Evolutionary conservation across 2,329 filamentous ascomycete species (phyloP), one percentile per base, ranked within the genome.

Genomic region (Leptographium flavum): DNA sequence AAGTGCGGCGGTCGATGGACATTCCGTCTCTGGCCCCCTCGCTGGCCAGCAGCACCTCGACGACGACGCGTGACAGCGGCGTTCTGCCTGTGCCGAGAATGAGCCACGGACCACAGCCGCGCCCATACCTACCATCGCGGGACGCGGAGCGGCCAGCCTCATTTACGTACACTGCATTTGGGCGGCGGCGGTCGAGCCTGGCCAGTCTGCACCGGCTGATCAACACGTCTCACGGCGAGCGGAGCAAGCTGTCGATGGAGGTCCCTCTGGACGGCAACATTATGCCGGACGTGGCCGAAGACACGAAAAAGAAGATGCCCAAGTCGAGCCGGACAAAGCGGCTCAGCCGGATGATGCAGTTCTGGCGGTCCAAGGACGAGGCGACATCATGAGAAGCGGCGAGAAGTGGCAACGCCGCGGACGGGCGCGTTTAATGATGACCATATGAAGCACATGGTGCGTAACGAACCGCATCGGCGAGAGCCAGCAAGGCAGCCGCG

Each of bases 131-230:
- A 36, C 64, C 63, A 4, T 63, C 69, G 28, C 65, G 67, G 15
- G 71, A 76, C 19, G 42, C 38, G 3, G 73, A 79, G 51, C 71
- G 77, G 4, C 78, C 77, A 1, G 71, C 74, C 5, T 81, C 77
- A 0, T 72, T 81, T 25, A 78, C 74, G 2, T 72, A 73, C 13
- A 67, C 71, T 11, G 71, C 74, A 3, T 80, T 81, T 49, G 80
- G 79, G 21, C 76, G 79, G 36, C 79, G 86, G 55, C 75, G 84
- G 45, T 82, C 80, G 4, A 88, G 83, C 56, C 73, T 90, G 51
- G 83, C 78, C 27, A 87, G 83, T 55, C 66, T 90, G 27, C 86
- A 83, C 52, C 76, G 83, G 41, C 68, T 90, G 33, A 83, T 88
- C 55, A 83, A 79, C 58, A 81, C 77, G 52, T 79, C 79, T 3